Conservation (phyloP, 1,139 yeast genomes). For the Saccharomyces hybrid region DNA sequence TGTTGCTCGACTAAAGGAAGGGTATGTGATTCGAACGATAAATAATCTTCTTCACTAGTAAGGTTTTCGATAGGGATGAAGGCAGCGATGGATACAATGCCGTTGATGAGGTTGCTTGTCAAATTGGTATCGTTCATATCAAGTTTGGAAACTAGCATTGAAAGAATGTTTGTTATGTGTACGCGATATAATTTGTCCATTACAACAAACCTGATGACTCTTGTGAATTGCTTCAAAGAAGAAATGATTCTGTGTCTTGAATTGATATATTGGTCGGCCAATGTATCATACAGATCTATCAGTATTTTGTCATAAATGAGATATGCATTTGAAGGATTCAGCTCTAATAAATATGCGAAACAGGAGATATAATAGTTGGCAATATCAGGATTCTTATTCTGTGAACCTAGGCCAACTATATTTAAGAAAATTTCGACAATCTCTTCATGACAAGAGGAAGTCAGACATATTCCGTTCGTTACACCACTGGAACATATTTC, state of each 20-base stretch:
- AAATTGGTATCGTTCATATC: constrained; percentile 82
- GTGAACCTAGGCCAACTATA: constrained; percentile 64
- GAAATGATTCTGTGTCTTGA: constrained; percentile 75
- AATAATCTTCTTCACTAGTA: constrained; percentile 30
- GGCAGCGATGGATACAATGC: constrained; percentile 63
- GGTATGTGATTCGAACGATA: constrained; percentile 52
- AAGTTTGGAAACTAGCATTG: constrained; percentile 68
- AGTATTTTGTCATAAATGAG: constrained; percentile 56
- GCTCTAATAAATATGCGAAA: constrained; percentile 54
- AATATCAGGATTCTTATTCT: constrained; percentile 57
- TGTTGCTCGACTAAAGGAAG: constrained; percentile 55
- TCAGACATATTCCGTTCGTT: constrained; percentile 38
- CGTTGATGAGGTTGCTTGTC: constrained; percentile 61
- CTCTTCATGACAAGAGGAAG: constrained; percentile 37
- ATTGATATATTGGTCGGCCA: constrained; percentile 65
- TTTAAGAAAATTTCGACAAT: constrained; percentile 45
- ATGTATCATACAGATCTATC: constrained; percentile 73
- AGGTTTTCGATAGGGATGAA: constrained; percentile 65
- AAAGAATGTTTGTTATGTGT: constrained; percentile 67
- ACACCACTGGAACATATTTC: constrained; percentile 23
- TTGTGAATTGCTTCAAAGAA: constrained; percentile 61
- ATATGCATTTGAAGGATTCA: constrained; percentile 42
- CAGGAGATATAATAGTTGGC: constrained; percentile 55
- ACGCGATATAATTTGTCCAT: constrained; percentile 59
- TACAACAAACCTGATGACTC: constrained; percentile 61